Conservation (phyloP, 768 basidiomycete species). For the Russula griseocarnosa region DNA sequence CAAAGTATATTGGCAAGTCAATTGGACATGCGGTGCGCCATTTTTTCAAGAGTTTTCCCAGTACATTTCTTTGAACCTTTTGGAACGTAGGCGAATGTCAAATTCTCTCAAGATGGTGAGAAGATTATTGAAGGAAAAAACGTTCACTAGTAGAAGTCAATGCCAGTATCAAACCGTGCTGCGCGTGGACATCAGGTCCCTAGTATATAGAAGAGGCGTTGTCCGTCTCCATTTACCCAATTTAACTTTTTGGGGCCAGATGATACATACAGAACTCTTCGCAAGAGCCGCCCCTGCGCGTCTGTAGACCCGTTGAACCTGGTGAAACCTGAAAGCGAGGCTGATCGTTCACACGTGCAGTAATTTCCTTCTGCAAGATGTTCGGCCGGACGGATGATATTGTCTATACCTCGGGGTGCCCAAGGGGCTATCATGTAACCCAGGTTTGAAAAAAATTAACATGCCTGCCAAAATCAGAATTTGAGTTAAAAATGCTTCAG, state of each 20-base stretch:
- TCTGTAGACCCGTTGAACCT: too few species aligned
- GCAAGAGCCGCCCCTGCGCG: neutral
- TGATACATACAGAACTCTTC: neutral
- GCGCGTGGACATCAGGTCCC: neutral
- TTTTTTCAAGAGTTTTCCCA: slow-evolving; percentile 32
- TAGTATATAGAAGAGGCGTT: neutral
- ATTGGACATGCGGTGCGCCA: slow-evolving; percentile 40
- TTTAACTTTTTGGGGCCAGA: neutral
- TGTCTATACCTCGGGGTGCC: neutral
- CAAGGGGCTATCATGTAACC: too few species aligned
- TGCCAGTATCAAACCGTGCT: slow-evolving; percentile 28
- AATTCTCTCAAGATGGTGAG: slow-evolving; percentile 77
- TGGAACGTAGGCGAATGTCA: slow-evolving; percentile 58
- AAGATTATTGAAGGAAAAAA: slow-evolving; percentile 62
- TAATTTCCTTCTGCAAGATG: neutral
- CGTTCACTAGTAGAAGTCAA: slow-evolving; percentile 35
- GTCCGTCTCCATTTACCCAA: neutral
- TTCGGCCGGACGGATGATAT: neutral
- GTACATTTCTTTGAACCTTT: slow-evolving; percentile 34
- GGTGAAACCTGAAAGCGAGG: neutral
- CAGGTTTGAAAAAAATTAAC: too few species aligned
- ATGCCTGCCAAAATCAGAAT: too few species aligned
- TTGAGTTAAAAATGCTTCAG: too few species aligned
- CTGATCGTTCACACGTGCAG: neutral
- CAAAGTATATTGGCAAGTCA: slow-evolving; percentile 79